These are phyloP conservation scores for Phlebiopsis gigantea DNA, from an alignment of 768 basidiomycete genomes.

Conservation along the genomic window DNA sequence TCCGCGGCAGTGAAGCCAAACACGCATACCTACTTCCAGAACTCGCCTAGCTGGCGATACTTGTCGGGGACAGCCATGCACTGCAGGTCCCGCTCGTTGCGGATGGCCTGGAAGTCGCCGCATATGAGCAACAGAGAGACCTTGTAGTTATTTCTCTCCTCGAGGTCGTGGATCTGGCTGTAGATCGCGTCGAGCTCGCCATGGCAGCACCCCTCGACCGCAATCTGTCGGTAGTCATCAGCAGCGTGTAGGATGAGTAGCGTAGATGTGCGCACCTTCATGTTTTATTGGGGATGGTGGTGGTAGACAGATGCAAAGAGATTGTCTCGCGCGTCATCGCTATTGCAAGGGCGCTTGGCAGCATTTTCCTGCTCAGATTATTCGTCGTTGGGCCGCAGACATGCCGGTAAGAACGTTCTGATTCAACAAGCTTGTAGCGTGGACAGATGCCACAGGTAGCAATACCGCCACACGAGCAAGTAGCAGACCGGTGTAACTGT, in stretches of 20 bases:
- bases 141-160: constrained; percentile 54
- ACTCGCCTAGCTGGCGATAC: constrained; percentile 79
- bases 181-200: constrained; percentile 91
- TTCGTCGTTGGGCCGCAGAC: too few species aligned
- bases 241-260: not conserved
- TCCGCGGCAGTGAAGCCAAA: not conserved
- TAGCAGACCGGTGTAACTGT: too few species aligned
- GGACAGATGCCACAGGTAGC: too few species aligned
- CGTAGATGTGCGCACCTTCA: not conserved
- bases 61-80: constrained; percentile 91
- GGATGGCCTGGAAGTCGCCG: constrained; percentile 93
- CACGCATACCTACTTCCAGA: constrained; percentile 57
- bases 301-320: not conserved
- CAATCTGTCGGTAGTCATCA: constrained; percentile 56
- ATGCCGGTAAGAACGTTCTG: too few species aligned
- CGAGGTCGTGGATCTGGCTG: constrained; percentile 56
- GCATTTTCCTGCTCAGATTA: constrained; percentile 1
- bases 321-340: too few species aligned
- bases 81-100: constrained; percentile 79
- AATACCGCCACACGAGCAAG: too few species aligned
- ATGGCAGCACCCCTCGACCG: constrained; percentile 94
- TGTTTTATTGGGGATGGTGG: not conserved
- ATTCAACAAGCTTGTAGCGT: too few species aligned
- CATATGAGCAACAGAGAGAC: constrained; percentile 89
- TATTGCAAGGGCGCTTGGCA: too few species aligned